phyloP scores from a whole-genome alignment of 352 stramenopile genomes.

The Aphanomyces cochlioides region DNA sequence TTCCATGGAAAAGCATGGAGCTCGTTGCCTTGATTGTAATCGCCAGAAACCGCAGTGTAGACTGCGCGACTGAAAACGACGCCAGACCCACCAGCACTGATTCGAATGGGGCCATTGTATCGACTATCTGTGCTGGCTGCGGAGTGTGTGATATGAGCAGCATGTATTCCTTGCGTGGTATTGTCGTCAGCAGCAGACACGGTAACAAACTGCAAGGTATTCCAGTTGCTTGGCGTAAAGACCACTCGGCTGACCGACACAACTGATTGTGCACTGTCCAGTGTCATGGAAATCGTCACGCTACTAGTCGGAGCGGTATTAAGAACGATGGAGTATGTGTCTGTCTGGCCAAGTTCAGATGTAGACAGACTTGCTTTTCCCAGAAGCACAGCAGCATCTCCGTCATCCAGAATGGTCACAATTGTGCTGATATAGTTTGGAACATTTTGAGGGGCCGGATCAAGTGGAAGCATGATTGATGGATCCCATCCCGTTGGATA shows the following conservation, averaged over 20 bases:
- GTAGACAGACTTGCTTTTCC: conserved; percentile 58
- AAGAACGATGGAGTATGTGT: conserved; percentile 48
- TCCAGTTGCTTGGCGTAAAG: conserved; percentile 50
- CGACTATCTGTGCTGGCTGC: conserved; percentile 39
- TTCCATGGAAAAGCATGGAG: conserved; percentile 51
- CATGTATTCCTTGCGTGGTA: conserved; percentile 39
- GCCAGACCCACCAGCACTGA: conserved; percentile 27
- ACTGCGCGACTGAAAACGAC: conserved; percentile 44
- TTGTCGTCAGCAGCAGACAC: conserved; percentile 42
- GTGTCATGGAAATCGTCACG: conserved; percentile 38
- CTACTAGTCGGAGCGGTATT: conserved; percentile 46
- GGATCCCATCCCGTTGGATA: conserved; percentile 47
- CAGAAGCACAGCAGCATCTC: conserved; percentile 56
- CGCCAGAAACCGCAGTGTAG: conserved; percentile 47
- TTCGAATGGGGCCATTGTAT: conserved; percentile 45
- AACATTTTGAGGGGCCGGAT: background rate
- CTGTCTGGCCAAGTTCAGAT: conserved; percentile 61
- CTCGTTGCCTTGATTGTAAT: conserved; percentile 54
- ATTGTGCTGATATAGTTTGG: conserved; percentile 58
- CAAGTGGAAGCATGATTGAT: background rate
- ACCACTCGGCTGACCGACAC: conserved; percentile 36
- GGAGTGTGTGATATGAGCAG: conserved; percentile 37
- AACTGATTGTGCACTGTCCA: conserved; percentile 24
- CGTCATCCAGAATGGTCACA: conserved; percentile 64
- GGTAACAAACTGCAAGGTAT: conserved; percentile 36